Base-by-base conservation (phyloP, 495 filamentous ascomycete genomes). In the Daldinia vernicosa region DNA sequence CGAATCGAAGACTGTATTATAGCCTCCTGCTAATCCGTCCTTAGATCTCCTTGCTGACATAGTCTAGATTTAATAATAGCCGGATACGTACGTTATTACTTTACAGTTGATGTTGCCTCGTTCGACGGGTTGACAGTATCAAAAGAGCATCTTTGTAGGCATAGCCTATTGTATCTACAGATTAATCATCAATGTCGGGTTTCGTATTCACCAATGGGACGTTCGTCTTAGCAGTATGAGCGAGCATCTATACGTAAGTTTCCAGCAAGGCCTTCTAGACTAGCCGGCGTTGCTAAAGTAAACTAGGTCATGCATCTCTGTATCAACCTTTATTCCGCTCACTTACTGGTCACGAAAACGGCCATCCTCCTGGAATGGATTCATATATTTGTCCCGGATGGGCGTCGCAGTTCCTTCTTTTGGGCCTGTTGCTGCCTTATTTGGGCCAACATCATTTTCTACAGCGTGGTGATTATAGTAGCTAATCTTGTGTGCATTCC, bases 401-500 rank as follows among this genome's bases (percentile, higher is more conserved):
- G 51, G 6, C 62, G 12, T 1, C 63, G 72, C 2, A 57, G 67
- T 43, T 14, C 4, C 35, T 67, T 74, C 32, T 74, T 43, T 37
- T 74, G 47, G 8, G 57, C 72, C 7, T 73, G 76, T 19, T 81
- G 76, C 51, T 53, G 69, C 15, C 55, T 80, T 0, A 77, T 84
- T 32, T 72, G 67, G 6, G 28, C 83, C 2, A 81, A 83, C 51
- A 59, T 80, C 3, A 9, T 77, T 1, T 81, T 83, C 54, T 68
- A 82, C 30, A 43, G 81, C n/a, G 66, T 76, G 5, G 82, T 78
- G 40, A 65, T 83, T 0, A 43, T 87, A 30, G 74, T 79, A 1
- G 74, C 75, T 1, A 78, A 80, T 9, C 82, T 86, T 37, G 70
- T 79, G 27, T 87, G 85, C 63, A 24, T 35, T 0, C 83, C 83